phyloP scores from a whole-genome alignment of 108 stramenopile genomes.

The Skeletonema potamos region DNA sequence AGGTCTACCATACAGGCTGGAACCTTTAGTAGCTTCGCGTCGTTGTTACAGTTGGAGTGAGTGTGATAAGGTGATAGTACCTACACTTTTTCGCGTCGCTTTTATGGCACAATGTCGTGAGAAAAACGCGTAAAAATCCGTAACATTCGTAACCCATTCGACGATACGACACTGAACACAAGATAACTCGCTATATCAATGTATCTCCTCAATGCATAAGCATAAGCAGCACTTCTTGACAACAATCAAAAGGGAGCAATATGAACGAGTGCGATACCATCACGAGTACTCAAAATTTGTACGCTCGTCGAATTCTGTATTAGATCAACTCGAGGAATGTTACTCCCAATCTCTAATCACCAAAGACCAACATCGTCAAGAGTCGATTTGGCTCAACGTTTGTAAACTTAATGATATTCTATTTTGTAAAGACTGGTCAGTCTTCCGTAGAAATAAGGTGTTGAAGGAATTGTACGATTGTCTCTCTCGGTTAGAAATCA shows the following conservation, averaged over 20 bases:
- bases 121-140: too few species aligned
- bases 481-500: conserved; percentile 20
- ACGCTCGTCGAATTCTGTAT: neutral
- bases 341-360: conserved; percentile 2
- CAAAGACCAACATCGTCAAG: conserved; percentile 20
- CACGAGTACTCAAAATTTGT: conserved; percentile 11
- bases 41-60: too few species aligned
- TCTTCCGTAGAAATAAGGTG: conserved; percentile 7
- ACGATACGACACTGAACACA: too few species aligned
- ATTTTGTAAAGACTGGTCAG: conserved; percentile 6
- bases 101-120: too few species aligned
- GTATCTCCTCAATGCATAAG: too few species aligned
- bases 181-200: too few species aligned
- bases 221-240: neutral
- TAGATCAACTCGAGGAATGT: conserved; percentile 1
- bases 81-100: too few species aligned
- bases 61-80: too few species aligned
- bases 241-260: conserved; percentile 8
- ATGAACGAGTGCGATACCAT: conserved; percentile 9
- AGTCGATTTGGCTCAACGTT: conserved; percentile 15
- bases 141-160: too few species aligned
- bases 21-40: too few species aligned
- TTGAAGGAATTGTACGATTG: conserved; percentile 12
- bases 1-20: too few species aligned
- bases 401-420: conserved; percentile 9